phyloP scores from a whole-genome alignment of 768 basidiomycete species.

The Leccinum barrowsii region DNA sequence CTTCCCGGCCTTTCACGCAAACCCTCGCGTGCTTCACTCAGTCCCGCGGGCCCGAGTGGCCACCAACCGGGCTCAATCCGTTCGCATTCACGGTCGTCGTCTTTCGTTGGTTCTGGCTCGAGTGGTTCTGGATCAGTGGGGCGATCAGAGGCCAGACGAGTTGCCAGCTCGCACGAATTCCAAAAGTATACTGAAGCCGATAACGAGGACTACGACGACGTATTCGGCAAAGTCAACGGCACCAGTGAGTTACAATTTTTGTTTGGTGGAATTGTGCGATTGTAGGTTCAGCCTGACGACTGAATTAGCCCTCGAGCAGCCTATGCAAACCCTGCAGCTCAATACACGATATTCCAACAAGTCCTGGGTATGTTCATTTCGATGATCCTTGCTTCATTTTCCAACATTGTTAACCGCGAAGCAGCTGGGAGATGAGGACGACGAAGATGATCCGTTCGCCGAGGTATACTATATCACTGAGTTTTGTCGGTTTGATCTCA shows the following conservation, averaged over 20 bases:
- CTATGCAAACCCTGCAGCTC: constrained; percentile 75
- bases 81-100: constrained; percentile 59
- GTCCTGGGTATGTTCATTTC: constrained; percentile 64
- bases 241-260: constrained; percentile 47
- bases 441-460: constrained; percentile 96
- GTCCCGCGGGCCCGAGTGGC: constrained; percentile 36
- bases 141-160: constrained; percentile 55
- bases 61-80: constrained; percentile 27
- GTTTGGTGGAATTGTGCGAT: not conserved
- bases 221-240: constrained; percentile 78
- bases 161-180: constrained; percentile 61
- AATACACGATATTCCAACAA: constrained; percentile 84
- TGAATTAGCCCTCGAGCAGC: constrained; percentile 50
- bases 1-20: constrained; percentile 54
- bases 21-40: constrained; percentile 51
- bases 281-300: not conserved
- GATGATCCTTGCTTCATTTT: constrained; percentile 8
- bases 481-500: constrained; percentile 4
- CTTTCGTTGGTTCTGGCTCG: constrained; percentile 42
- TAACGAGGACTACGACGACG: constrained; percentile 91
- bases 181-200: constrained; percentile 87
- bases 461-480: constrained; percentile 47
- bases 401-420: not conserved
- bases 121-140: constrained; percentile 56
- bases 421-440: constrained; percentile 78